These are phyloP conservation scores for Claviceps sp. DNA, from an alignment of 2,329 filamentous ascomycete species.

Conservation along the genomic window DNA sequence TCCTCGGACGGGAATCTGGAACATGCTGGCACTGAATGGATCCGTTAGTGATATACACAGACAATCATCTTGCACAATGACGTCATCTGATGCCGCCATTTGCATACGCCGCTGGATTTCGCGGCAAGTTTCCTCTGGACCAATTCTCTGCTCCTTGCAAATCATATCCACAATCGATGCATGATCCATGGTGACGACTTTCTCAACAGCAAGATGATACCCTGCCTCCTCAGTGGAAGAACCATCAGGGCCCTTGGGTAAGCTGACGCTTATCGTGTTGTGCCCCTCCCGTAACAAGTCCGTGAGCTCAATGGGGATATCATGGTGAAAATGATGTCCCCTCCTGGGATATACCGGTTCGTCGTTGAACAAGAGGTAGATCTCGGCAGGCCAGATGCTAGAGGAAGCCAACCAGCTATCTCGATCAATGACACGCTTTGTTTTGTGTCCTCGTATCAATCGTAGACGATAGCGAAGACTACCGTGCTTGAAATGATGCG, in stretches of 20 bases:
- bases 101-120: constrained; percentile 40
- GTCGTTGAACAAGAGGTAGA: constrained; percentile 58
- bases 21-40: constrained; percentile 52
- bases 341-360: constrained; percentile 44
- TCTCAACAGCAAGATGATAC: constrained; percentile 57
- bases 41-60: constrained; percentile 49
- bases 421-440: constrained; percentile 25
- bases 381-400: constrained; percentile 55
- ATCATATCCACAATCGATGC: constrained; percentile 28
- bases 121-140: constrained; percentile 35
- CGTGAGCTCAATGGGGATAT: constrained; percentile 66
- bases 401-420: constrained; percentile 47
- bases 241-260: constrained; percentile 14
- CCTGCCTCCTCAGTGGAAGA: constrained; percentile 11
- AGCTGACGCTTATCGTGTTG: constrained; percentile 48
- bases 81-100: constrained; percentile 36
- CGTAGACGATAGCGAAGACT: constrained; percentile 55
- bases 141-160: constrained; percentile 21
- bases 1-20: constrained; percentile 59
- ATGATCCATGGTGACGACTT: constrained; percentile 43
- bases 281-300: constrained; percentile 38
- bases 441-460: constrained; percentile 31
- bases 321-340: constrained; percentile 60
- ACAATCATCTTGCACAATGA: constrained; percentile 43
- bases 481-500: neutral